Evolutionary conservation across 164 flowering plant species (phyloP), one percentile per base, ranked within the genome.

Genomic region (Vitis rotundifolia): DNA sequence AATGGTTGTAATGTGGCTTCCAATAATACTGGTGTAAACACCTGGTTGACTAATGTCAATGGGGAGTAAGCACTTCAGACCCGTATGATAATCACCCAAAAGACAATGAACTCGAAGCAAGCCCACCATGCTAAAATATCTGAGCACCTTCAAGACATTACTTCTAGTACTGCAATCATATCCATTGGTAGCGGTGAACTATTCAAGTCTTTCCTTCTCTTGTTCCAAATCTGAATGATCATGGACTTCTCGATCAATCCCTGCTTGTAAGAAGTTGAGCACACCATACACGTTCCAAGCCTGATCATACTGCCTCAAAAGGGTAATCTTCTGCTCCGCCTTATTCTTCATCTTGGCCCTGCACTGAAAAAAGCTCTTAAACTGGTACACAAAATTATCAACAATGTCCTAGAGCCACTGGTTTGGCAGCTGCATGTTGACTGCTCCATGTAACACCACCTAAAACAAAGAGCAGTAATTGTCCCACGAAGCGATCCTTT

Each of bases 361-460:
- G 65, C 87, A 96, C 84, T 96, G 98, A 64, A 97, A 93, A 76
- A 89, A 96, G 14, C 91, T 85, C 87, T 93, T 97, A 62, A 93
- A 93, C 83, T 93, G 97, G 68, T 93, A 93, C 8, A 96, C 97
- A 80, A 96, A 93, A 82, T 96, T 98, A 81, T 96, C 99, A 9
- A 93, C 97, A 97, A 93, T 96, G 68, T 96, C 99, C 99, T 98
- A 93, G 65, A 96, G 68, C 99, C 99, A 93, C 88, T 96, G 99
- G 69, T 93, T 93, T 1, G 97, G 97, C 76, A 96, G 69, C 78
- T 96, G 98, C 97, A 91, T 96, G 69, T 87, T 96, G 37, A 96
- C 97, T 49, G 88, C 95, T 5, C 99, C 97, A 71, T 91, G 98
- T 76, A 96, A 77, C 67, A 93, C 97, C 66, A 88, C 89, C 85